These are phyloP conservation scores for Annulohypoxylon maeteangense DNA, from an alignment of 495 filamentous ascomycete species.

Conservation along the genomic window DNA sequence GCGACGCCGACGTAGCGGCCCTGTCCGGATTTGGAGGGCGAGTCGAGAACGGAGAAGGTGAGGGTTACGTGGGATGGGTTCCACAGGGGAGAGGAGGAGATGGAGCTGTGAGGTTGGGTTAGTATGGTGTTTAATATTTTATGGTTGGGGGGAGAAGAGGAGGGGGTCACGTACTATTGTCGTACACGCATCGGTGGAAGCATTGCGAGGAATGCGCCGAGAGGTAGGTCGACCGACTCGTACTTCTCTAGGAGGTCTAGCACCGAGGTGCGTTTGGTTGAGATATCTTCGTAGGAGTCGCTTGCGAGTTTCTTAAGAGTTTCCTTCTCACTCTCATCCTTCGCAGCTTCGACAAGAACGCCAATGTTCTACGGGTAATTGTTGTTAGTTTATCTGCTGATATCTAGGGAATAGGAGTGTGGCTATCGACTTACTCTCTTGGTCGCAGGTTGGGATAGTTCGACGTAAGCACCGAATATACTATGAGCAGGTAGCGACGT, in stretches of 20 bases:
- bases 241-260: constrained; percentile 73
- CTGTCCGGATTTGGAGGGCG: constrained; percentile 62
- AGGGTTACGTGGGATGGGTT: constrained; percentile 68
- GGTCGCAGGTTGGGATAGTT: constrained; percentile 76
- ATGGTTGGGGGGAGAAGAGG: background rate
- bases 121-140: constrained; percentile 3
- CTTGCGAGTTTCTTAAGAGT: constrained; percentile 62
- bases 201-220: constrained; percentile 72
- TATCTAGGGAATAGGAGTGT: background rate
- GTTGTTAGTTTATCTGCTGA: constrained; percentile 15
- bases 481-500: constrained; percentile 68
- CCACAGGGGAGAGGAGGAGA: constrained; percentile 76
- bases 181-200: constrained; percentile 79
- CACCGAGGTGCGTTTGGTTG: constrained; percentile 67
- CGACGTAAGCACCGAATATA: constrained; percentile 75
- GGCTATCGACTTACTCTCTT: constrained; percentile 51
- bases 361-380: constrained; percentile 56
- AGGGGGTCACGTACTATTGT: constrained; percentile 63
- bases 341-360: constrained; percentile 54
- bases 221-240: constrained; percentile 63
- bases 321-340: constrained; percentile 49
- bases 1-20: constrained; percentile 66
- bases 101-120: constrained; percentile 57
- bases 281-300: constrained; percentile 64
- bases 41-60: constrained; percentile 73